A percentile compares a stretch with the other conserved stretches of the same genome.
Conservation (phyloP, 306 rosid species). For the Herpetospermum pedunculosum region DNA sequence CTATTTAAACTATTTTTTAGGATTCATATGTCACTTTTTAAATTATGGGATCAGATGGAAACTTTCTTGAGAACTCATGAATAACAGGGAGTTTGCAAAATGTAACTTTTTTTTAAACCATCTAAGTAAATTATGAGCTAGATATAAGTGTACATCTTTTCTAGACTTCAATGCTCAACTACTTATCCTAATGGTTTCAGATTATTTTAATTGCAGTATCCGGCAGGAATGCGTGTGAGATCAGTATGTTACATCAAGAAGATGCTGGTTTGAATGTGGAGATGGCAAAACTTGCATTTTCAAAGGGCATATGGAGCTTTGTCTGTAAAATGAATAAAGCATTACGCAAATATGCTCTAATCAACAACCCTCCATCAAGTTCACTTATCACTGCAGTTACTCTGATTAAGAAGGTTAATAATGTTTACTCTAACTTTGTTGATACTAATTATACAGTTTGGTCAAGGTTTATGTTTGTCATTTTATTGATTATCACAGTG, state of each 20-base stretch:
- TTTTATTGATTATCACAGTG: not conserved
- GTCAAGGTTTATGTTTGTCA: not conserved
- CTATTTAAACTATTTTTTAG: not conserved
- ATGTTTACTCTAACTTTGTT: not conserved
- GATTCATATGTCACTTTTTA: not conserved
- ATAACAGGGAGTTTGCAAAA: not conserved
- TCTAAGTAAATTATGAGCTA: not conserved
- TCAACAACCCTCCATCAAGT: slow-evolving; percentile 25
- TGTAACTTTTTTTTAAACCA: not conserved
- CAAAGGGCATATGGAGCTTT: slow-evolving; percentile 85
- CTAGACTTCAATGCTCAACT: slow-evolving; percentile 5
- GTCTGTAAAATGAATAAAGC: slow-evolving; percentile 86
- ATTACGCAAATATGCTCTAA: slow-evolving; percentile 40
- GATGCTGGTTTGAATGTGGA: slow-evolving; percentile 85
- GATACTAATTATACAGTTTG: not conserved
- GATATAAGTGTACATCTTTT: not conserved
- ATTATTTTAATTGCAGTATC: slow-evolving; percentile 37
- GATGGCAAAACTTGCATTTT: slow-evolving; percentile 73
- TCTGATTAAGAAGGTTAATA: slow-evolving; percentile 59
- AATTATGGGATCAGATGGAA: not conserved
- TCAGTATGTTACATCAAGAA: slow-evolving; percentile 84
- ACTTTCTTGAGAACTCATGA: not conserved
- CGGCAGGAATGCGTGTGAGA: slow-evolving; percentile 78
- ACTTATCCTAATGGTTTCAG: not conserved
- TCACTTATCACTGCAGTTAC: slow-evolving; percentile 47